phyloP scores from a whole-genome alignment of 2,329 filamentous ascomycete genomes.

The Alternaria incomplexa region DNA sequence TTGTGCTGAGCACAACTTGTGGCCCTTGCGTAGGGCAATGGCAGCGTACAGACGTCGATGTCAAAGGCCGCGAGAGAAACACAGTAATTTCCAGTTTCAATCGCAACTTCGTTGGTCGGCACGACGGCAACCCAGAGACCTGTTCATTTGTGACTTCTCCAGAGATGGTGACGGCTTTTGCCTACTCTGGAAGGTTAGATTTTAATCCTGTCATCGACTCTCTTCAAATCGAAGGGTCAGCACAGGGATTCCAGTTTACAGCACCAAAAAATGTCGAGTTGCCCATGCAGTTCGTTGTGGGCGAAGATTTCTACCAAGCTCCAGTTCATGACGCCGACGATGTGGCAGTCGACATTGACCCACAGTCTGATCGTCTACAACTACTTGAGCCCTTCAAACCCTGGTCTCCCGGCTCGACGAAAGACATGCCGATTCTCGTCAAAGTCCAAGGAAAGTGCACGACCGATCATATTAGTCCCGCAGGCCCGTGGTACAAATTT shows the following conservation, averaged over 20 bases:
- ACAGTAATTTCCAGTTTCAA: conserved; percentile 48
- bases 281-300: conserved; percentile 29
- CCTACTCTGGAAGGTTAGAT: conserved; percentile 24
- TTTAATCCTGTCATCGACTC: conserved; percentile 41
- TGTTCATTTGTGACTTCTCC: conserved; percentile 59
- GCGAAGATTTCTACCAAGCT: conserved; percentile 34
- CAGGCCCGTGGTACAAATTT: conserved; percentile 50
- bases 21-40: conserved; percentile 48
- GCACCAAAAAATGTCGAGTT: conserved; percentile 35
- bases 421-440: conserved; percentile 36
- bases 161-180: conserved; percentile 52
- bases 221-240: conserved; percentile 14
- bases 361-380: conserved; percentile 34
- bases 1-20: conserved; percentile 44
- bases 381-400: conserved; percentile 22
- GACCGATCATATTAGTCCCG: conserved; percentile 50
- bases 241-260: conserved; percentile 30
- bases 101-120: conserved; percentile 48
- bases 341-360: conserved; percentile 34
- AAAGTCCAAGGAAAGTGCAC: conserved; percentile 50
- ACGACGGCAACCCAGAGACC: conserved; percentile 52
- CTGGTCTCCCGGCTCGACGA: conserved; percentile 32
- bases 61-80: conserved; percentile 33
- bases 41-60: conserved; percentile 42
- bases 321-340: conserved; percentile 21